Evolutionary conservation across 345 rosid species (phyloP), one percentile per base, ranked within the genome.

Genomic region (Capsella bursapastoris): DNA sequence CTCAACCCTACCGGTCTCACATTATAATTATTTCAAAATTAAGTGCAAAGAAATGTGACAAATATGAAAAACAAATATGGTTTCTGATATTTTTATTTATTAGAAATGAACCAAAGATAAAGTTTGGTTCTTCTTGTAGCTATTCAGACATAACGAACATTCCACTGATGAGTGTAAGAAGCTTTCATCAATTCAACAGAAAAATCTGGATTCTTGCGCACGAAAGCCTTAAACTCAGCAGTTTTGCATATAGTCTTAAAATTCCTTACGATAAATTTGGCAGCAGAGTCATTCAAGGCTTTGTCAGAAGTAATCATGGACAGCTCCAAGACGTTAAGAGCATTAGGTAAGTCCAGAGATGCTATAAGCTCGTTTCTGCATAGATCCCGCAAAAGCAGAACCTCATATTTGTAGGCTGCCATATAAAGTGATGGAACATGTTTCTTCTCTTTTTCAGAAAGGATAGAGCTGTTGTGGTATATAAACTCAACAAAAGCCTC

Each of bases 361-460:
- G 47, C 9, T 6, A 32, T 6, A 15, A 73, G 43, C 43, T 64
- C 38, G 1, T 22, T 2, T 44, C 77, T 73, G 14, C 77, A 73
- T 28, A 72, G 2, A 2, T 64, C 64, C 1, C 37, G 16, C 14
- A 72, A n/a, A 43, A 53, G 38, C 2, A 37, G 48, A 9, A 72
- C 64, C 43, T 52, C 77, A 22, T 72, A 72, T 64, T 72, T 53
- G 29, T 53, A 45, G 0, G 64, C 69, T 13, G 70, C 56, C 1
- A 64, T 4, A 14, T 41, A 72, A 22, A 72, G 71, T 40, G 68
- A 31, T 7, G 2, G 25, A 63, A 29, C 69, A 6, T 41, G 31
- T 41, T 63, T 6, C 59, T 31, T 29, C 15, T n/a, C 53, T 27
- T 62, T 31, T 1, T 3, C 64, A 18, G 63, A 72, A 4, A 64